Conservation (phyloP, 2,329 filamentous ascomycete genomes). For the Aspergillus latus region DNA sequence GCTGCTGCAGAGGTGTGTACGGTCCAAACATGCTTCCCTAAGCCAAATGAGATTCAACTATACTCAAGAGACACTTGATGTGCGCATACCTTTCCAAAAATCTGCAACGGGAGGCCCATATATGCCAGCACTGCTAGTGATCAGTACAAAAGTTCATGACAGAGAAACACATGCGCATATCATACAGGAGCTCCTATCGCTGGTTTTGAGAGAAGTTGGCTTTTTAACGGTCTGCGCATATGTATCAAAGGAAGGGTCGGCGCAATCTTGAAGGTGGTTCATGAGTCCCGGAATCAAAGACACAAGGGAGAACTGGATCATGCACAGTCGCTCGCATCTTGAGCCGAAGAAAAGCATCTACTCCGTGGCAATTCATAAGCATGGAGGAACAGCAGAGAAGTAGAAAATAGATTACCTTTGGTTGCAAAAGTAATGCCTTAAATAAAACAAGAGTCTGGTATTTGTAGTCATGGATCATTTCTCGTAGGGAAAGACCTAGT, state of each 20-base stretch:
- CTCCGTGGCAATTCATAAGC: slow-evolving; percentile 17
- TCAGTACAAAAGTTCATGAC: slow-evolving; percentile 23
- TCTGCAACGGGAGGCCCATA: slow-evolving; percentile 90
- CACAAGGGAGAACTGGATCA: slow-evolving; percentile 96
- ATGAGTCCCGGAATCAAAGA: slow-evolving; percentile 92
- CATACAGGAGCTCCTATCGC: slow-evolving; percentile 76
- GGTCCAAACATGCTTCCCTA: slow-evolving; percentile 92
- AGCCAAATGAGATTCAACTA: slow-evolving; percentile 38
- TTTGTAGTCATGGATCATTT: slow-evolving; percentile 91
- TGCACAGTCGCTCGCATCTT: slow-evolving; percentile 92
- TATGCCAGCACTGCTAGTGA: slow-evolving; percentile 68
- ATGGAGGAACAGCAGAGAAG: background rate
- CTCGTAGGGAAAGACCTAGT: slow-evolving; percentile 68
- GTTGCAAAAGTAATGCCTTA: slow-evolving; percentile 90
- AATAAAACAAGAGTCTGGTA: slow-evolving; percentile 92
- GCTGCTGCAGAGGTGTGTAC: slow-evolving; percentile 92
- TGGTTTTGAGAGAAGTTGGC: slow-evolving; percentile 84
- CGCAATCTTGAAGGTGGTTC: slow-evolving; percentile 88
- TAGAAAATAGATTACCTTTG: slow-evolving; percentile 65
- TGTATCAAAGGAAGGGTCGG: slow-evolving; percentile 84
- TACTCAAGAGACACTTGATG: slow-evolving; percentile 44
- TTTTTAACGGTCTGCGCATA: slow-evolving; percentile 74
- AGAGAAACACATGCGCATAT: background rate
- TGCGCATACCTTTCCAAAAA: slow-evolving; percentile 76
- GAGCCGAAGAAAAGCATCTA: slow-evolving; percentile 98